phyloP scores from a whole-genome alignment of 2,329 filamentous ascomycete genomes.

The Diplocarpon rosae region DNA sequence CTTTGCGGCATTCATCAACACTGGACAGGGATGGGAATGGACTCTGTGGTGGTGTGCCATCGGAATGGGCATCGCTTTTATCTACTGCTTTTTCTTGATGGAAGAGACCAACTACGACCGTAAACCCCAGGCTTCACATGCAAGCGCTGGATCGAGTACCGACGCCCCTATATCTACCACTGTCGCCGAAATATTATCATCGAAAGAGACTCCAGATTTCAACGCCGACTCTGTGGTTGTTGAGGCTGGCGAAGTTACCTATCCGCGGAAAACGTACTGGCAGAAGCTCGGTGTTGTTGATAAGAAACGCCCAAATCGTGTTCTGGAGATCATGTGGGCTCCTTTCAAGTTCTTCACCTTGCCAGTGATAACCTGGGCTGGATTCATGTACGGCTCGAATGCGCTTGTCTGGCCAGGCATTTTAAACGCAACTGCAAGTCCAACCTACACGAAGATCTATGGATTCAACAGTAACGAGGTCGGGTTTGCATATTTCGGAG shows the following conservation, averaged over 20 bases:
- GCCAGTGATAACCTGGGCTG: conserved; percentile 27
- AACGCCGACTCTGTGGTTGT: conserved; percentile 1
- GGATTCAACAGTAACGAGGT: conserved; percentile 25
- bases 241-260: conserved; percentile 25
- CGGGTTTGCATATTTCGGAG: conserved; percentile 25
- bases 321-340: conserved; percentile 30
- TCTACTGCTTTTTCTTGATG: conserved; percentile 43
- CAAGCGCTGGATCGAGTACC: conserved; percentile 5
- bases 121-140: conserved; percentile 2
- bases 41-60: conserved; percentile 37
- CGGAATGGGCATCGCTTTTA: conserved; percentile 35
- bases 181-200: not conserved
- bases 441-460: conserved; percentile 26
- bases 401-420: conserved; percentile 28
- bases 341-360: conserved; percentile 27
- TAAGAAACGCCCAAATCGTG: conserved; percentile 32
- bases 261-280: conserved; percentile 31
- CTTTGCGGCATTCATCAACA: conserved; percentile 37
- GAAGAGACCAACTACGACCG: conserved; percentile 40
- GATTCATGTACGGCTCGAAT: conserved; percentile 27
- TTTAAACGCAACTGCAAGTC: conserved; percentile 25
- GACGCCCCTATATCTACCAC: not conserved
- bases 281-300: conserved; percentile 33
- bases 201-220: not conserved
- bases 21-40: conserved; percentile 38